Percentiles rank a stretch among this genome's conserved stretches.
Evolutionary conservation across 768 basidiomycete genomes (phyloP).

Genomic region (Rhodotorula graminis): DNA sequence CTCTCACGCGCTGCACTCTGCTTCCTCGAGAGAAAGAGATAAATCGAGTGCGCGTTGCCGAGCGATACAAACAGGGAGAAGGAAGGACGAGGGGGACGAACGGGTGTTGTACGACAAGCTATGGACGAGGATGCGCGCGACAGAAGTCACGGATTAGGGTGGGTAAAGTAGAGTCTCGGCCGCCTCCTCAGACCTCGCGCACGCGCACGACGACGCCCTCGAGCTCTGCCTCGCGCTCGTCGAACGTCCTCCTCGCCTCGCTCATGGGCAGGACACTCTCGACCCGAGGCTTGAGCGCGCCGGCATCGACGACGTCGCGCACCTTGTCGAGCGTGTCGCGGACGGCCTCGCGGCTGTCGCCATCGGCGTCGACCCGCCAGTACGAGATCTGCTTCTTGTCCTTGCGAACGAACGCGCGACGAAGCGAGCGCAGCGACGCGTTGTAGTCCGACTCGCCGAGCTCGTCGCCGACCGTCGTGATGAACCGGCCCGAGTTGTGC

Average conservation of each 20-base stretch:
- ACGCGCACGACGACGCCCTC: slow-evolving; percentile 16
- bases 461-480: slow-evolving; percentile 28
- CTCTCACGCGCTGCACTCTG: too few species aligned
- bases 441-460: slow-evolving; percentile 11
- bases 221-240: neutral
- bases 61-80: too few species aligned
- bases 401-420: slow-evolving; percentile 43
- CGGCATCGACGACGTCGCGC: slow-evolving; percentile 31
- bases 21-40: too few species aligned
- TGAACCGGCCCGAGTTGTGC: slow-evolving; percentile 39
- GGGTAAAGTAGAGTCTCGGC: too few species aligned
- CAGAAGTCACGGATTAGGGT: too few species aligned
- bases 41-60: too few species aligned
- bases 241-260: slow-evolving; percentile 34
- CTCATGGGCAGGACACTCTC: slow-evolving; percentile 27
- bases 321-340: slow-evolving; percentile 42
- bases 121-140: neutral
- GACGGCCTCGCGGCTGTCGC: slow-evolving; percentile 34
- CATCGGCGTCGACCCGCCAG: slow-evolving; percentile 29
- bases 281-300: slow-evolving; percentile 22
- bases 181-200: slow-evolving; percentile 8
- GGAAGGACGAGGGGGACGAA: too few species aligned
- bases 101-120: neutral
- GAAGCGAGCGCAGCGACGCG: slow-evolving; percentile 40
- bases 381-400: slow-evolving; percentile 40